Evolutionary conservation across 257 asterid species (phyloP).

Genomic region (Solanum pennellii): DNA sequence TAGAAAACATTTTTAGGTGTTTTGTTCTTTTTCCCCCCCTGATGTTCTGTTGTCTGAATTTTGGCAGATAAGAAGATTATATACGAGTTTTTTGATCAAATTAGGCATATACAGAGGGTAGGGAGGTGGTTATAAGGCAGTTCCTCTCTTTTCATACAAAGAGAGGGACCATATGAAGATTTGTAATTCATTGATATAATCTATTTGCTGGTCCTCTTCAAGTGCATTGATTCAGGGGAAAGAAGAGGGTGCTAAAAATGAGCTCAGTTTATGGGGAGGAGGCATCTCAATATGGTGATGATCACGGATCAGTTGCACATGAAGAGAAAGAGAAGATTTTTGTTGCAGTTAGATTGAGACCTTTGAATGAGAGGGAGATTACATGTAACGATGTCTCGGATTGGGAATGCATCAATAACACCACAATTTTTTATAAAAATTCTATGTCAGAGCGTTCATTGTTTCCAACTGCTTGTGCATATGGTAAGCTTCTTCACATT

Average conservation of each 20-base stretch:
- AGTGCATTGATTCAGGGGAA: conserved; percentile 22
- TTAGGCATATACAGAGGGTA: neutral
- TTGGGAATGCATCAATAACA: conserved; percentile 85
- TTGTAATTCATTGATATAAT: conserved; percentile 1
- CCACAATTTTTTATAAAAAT: conserved; percentile 60
- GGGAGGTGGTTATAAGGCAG: conserved; percentile 5
- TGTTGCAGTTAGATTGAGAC: conserved; percentile 79
- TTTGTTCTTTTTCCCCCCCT: neutral
- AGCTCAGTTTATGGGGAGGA: conserved; percentile 41
- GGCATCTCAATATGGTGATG: conserved; percentile 18
- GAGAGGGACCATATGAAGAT: conserved; percentile 27
- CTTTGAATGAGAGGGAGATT: conserved; percentile 61
- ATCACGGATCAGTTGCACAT: conserved; percentile 35
- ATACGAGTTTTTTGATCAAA: neutral
- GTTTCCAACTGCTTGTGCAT: conserved; percentile 57
- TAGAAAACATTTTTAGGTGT: neutral
- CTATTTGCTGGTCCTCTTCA: conserved; percentile 24
- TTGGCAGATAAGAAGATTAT: conserved; percentile 18
- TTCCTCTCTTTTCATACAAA: conserved; percentile 47
- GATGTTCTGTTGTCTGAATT: neutral
- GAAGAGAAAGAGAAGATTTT: conserved; percentile 90
- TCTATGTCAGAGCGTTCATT: conserved; percentile 42
- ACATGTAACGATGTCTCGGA: conserved; percentile 39
- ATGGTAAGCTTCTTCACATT: conserved; percentile 31
- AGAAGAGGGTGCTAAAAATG: conserved; percentile 20